Conservation (phyloP, 1,284 basidiomycete species). For the Pascua guehoae region DNA sequence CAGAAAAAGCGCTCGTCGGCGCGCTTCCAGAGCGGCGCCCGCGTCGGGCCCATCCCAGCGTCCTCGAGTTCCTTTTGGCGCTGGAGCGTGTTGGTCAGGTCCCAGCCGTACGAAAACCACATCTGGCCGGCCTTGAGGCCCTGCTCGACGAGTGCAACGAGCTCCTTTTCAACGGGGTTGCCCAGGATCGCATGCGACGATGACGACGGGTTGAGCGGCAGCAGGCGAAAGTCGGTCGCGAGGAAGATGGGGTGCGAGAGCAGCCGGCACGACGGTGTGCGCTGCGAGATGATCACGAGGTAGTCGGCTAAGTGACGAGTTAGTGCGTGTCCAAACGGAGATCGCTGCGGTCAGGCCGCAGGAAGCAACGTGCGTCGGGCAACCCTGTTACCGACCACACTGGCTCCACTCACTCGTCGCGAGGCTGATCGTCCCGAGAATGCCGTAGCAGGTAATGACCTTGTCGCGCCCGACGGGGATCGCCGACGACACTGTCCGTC, state of each 20-base stretch:
- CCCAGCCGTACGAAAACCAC: constrained; percentile 88
- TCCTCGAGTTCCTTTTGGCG: constrained; percentile 64
- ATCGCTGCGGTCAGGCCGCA: not conserved
- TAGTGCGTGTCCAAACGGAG: too few species aligned
- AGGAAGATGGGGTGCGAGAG: constrained; percentile 82
- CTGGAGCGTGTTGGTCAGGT: constrained; percentile 85
- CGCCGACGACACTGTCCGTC: constrained; percentile 28
- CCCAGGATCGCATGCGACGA: constrained; percentile 58
- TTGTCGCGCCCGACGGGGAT: constrained; percentile 50
- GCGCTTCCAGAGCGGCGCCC: constrained; percentile 50
- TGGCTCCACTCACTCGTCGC: constrained; percentile 63
- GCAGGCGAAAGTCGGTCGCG: constrained; percentile 86
- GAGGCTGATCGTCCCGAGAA: constrained; percentile 79
- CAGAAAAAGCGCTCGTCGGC: constrained; percentile 97
- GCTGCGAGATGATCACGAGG: constrained; percentile 80
- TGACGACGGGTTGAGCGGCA: constrained; percentile 69
- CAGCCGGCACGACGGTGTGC: constrained; percentile 72
- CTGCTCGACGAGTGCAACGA: constrained; percentile 78
- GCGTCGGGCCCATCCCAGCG: constrained; percentile 63
- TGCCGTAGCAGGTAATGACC: constrained; percentile 64
- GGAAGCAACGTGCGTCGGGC: not conserved
- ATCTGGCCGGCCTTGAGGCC: constrained; percentile 78
- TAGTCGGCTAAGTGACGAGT: constrained; percentile 69
- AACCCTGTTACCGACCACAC: not conserved
- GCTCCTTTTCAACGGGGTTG: constrained; percentile 81